phyloP scores from a whole-genome alignment of 2,329 filamentous ascomycete genomes.

The Hypocreales sp. region DNA sequence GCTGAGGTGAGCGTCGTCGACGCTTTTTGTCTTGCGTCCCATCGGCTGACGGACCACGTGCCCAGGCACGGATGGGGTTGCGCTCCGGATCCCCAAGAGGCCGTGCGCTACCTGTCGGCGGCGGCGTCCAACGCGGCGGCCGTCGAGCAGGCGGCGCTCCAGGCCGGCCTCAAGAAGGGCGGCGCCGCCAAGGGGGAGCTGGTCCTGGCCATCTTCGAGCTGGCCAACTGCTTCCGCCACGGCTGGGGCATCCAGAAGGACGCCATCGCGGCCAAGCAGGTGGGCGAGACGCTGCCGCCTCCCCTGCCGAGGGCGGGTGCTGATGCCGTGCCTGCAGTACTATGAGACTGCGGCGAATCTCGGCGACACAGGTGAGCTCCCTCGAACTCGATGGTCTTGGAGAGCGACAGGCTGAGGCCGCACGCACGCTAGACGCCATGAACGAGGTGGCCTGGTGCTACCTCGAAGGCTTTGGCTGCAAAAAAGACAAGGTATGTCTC shows the following conservation, averaged over 20 bases:
- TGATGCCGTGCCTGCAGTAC: conserved; percentile 43
- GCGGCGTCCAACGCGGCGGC: conserved; percentile 82
- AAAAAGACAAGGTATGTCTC: conserved; percentile 82
- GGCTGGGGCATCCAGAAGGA: conserved; percentile 88
- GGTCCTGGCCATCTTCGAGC: conserved; percentile 88
- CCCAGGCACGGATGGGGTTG: conserved; percentile 90
- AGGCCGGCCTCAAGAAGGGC: conserved; percentile 81
- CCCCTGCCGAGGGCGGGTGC: not conserved
- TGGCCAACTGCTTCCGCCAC: conserved; percentile 84
- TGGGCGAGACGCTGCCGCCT: conserved; percentile 16
- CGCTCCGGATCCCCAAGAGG: conserved; percentile 51
- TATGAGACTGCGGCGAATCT: conserved; percentile 96
- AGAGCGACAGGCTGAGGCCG: no score
- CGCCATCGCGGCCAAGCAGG: conserved; percentile 64
- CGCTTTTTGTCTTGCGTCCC: conserved; percentile 3
- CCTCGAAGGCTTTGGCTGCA: conserved; percentile 88
- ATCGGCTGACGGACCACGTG: no score
- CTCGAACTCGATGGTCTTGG: no score
- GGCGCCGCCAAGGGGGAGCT: conserved; percentile 92
- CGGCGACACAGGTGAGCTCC: conserved; percentile 68
- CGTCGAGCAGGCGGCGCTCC: conserved; percentile 72
- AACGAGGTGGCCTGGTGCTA: conserved; percentile 96
- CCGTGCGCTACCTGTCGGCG: conserved; percentile 70
- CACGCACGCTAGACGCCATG: conserved; percentile 84
- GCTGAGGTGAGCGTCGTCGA: conserved; percentile 43